Percentiles rank a stretch among this genome's conserved stretches.
Conservation (phyloP, 2,329 filamentous ascomycete genomes). For the Orbilia quercus region DNA sequence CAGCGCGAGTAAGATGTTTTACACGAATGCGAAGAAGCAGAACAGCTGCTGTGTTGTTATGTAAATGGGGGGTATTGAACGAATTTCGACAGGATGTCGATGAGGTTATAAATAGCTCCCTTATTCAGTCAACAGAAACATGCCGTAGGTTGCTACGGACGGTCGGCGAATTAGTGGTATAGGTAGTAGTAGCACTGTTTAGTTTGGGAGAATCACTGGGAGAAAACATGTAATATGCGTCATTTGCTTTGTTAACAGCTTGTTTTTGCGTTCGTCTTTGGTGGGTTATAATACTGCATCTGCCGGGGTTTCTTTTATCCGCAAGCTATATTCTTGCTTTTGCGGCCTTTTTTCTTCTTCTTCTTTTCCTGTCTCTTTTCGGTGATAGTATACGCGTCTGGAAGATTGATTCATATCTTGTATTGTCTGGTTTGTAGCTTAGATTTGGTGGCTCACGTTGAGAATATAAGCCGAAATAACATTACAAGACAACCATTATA, state of each 20-base stretch:
- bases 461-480: too few species aligned
- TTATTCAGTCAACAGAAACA: neutral
- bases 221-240: conserved; percentile 25
- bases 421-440: too few species aligned
- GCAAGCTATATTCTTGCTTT: conserved; percentile 8
- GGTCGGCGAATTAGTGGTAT: too few species aligned
- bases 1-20: conserved; percentile 97
- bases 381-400: neutral
- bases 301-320: conserved; percentile 9
- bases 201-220: neutral
- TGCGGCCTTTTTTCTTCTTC: too few species aligned
- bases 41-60: conserved; percentile 80
- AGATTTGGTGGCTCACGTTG: neutral
- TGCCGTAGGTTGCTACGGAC: neutral
- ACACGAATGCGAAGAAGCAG: conserved; percentile 83
- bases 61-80: conserved; percentile 64
- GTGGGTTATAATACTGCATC: conserved; percentile 23
- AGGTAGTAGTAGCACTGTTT: too few species aligned
- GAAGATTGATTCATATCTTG: neutral
- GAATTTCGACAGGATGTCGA: neutral
- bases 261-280: conserved; percentile 9
- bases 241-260: conserved; percentile 28
- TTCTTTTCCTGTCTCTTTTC: too few species aligned
- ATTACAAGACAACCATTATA: too few species aligned
- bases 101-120: neutral